Conservation (phyloP, 2,329 filamentous ascomycete species). For the Myrmaecium sp. region DNA sequence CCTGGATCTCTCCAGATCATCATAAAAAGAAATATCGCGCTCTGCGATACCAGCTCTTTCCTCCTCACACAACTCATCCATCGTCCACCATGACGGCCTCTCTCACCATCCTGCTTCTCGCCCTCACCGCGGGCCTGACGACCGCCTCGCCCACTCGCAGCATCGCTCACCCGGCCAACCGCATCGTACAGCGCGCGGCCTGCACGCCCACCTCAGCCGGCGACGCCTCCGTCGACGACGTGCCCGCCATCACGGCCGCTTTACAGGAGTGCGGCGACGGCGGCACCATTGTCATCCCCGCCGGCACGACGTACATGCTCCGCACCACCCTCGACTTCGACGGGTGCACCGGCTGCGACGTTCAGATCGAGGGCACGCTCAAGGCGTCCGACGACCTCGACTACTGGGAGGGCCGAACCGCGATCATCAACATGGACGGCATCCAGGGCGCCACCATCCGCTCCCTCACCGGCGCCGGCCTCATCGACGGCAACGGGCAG, state of each 20-base stretch:
- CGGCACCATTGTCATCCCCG: conserved; percentile 29
- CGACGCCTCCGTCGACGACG: conserved; percentile 21
- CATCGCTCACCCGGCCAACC: not conserved
- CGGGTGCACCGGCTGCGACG: conserved; percentile 26
- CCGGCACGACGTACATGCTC: conserved; percentile 25
- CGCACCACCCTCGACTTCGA: conserved; percentile 26
- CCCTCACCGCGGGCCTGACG: conserved; percentile 1
- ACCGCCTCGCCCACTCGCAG: conserved; percentile 2
- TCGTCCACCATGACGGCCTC: no score
- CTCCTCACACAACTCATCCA: no score
- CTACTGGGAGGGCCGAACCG: conserved; percentile 25
- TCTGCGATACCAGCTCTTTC: no score
- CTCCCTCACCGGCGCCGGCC: conserved; percentile 22
- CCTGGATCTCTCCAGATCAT: no score
- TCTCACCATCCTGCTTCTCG: not conserved
- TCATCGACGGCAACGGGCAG: conserved; percentile 33
- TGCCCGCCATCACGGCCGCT: conserved; percentile 26
- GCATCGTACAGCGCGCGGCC: conserved; percentile 6
- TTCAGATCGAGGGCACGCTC: conserved; percentile 29
- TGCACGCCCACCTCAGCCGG: conserved; percentile 18
- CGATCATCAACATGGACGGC: conserved; percentile 23
- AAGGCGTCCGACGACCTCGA: conserved; percentile 22
- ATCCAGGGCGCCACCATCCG: conserved; percentile 24
- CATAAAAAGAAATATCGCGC: no score
- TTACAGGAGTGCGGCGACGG: conserved; percentile 25